Evolutionary conservation across 2,329 filamentous ascomycete species (phyloP).

Genomic region (Periconia digitata): DNA sequence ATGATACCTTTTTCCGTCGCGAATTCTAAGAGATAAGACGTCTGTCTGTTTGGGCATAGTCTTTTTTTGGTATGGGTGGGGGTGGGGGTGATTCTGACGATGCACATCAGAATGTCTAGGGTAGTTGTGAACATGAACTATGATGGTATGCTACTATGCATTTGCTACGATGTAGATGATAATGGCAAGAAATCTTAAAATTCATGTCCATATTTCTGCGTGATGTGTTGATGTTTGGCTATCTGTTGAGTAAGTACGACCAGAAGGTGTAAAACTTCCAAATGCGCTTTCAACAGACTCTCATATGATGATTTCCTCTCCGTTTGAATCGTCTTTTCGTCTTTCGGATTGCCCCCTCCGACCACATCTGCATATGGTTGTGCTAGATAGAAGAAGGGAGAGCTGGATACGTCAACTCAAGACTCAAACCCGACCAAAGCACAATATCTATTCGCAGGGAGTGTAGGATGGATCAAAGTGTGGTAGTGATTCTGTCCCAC

Average conservation of each 20-base stretch:
- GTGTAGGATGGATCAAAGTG: too few species aligned
- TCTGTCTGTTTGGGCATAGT: not conserved
- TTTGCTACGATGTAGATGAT: conserved; percentile 5
- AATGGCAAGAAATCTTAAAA: conserved; percentile 5
- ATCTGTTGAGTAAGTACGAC: not conserved
- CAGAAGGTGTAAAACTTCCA: too few species aligned
- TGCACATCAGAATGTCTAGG: conserved; percentile 3
- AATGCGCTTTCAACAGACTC: too few species aligned
- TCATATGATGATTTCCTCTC: too few species aligned
- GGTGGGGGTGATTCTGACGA: not conserved
- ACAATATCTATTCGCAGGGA: too few species aligned
- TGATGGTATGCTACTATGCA: not conserved
- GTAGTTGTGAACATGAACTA: not conserved
- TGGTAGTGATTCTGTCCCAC: too few species aligned
- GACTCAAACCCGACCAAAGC: too few species aligned
- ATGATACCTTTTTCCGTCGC: conserved; percentile 8
- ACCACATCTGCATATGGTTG: too few species aligned
- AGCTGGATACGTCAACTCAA: too few species aligned
- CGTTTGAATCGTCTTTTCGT: too few species aligned
- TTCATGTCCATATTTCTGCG: not conserved
- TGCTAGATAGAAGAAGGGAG: too few species aligned
- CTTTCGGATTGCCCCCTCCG: too few species aligned
- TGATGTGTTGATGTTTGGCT: not conserved
- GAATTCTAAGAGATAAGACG: conserved; percentile 2
- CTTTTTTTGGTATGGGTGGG: conserved; percentile 5